Conservation (phyloP, 2,329 filamentous ascomycete species). For the Hypoxylon sp. region DNA sequence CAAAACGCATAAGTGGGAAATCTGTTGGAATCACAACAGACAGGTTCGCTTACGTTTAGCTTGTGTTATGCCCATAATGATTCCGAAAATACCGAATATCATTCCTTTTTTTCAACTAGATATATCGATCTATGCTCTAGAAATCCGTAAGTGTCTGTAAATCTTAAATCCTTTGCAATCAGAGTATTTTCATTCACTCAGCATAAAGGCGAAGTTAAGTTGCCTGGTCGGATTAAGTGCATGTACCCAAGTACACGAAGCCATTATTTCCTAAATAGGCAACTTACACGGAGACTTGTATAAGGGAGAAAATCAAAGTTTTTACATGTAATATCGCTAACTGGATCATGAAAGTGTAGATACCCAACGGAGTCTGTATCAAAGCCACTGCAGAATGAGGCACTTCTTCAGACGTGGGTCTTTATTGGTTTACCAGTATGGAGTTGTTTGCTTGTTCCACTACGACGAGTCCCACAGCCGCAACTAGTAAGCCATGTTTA, state of each 20-base stretch:
- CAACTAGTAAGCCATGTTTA: background rate
- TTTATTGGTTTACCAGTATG: background rate
- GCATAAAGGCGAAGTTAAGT: too few species aligned
- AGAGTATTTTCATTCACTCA: too few species aligned
- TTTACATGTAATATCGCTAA: background rate
- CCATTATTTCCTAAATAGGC: constrained; percentile 7
- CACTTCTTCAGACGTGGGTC: background rate
- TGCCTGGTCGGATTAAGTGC: too few species aligned
- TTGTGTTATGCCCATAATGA: background rate
- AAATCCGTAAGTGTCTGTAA: background rate
- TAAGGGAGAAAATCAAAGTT: too few species aligned
- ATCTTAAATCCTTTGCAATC: background rate
- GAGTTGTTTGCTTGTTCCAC: background rate
- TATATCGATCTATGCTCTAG: background rate
- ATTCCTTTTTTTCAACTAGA: background rate
- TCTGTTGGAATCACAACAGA: background rate
- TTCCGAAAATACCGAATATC: background rate
- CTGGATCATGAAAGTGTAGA: background rate
- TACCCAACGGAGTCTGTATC: background rate
- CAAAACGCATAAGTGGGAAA: background rate
- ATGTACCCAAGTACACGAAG: background rate
- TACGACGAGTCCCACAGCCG: background rate
- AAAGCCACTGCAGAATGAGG: background rate
- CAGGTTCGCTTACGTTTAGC: background rate
- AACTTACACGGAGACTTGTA: background rate